These are phyloP conservation scores for Parietichytrium sp. DNA, from an alignment of 108 stramenopile genomes.

Conservation along the genomic window DNA sequence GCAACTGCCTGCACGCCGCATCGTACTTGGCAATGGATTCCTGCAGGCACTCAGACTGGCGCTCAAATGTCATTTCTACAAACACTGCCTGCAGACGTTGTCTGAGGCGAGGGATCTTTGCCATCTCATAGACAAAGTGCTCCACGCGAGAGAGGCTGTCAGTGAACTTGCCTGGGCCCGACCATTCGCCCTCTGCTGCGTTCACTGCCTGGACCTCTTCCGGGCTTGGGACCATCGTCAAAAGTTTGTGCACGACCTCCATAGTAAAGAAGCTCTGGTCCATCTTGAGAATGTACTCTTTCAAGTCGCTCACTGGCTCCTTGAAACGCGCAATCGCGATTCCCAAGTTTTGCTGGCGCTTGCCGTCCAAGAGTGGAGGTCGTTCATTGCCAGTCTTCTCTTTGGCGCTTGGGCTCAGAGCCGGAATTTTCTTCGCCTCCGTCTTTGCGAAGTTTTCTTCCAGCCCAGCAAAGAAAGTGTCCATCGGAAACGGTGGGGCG, in stretches of 20 bases:
- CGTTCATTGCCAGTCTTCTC: neutral
- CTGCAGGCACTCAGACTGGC: conserved; percentile 19
- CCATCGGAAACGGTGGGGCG: conserved; percentile 8
- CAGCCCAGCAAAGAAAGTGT: neutral
- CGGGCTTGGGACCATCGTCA: conserved; percentile 23
- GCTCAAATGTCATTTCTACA: conserved; percentile 33
- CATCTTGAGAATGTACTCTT: conserved; percentile 30
- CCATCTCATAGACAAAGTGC: conserved; percentile 25
- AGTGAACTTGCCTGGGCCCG: neutral
- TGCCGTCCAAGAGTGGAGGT: conserved; percentile 1
- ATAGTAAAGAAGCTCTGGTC: conserved; percentile 29
- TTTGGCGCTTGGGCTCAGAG: neutral
- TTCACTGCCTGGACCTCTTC: conserved; percentile 24
- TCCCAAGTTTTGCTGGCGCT: conserved; percentile 28
- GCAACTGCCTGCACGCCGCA: neutral
- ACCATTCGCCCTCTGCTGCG: conserved; percentile 27
- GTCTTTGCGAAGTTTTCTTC: conserved; percentile 25
- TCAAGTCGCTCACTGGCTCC: conserved; percentile 5
- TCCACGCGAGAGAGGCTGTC: neutral
- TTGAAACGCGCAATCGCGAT: conserved; percentile 35
- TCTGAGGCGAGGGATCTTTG: conserved; percentile 20
- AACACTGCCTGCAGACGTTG: conserved; percentile 33
- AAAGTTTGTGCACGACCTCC: conserved; percentile 39
- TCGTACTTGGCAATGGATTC: conserved; percentile 9
- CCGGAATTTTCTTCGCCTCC: neutral